Evolutionary conservation across 768 basidiomycete genomes (phyloP).

Genomic region (Rhodosporidiobolus odoratus): DNA sequence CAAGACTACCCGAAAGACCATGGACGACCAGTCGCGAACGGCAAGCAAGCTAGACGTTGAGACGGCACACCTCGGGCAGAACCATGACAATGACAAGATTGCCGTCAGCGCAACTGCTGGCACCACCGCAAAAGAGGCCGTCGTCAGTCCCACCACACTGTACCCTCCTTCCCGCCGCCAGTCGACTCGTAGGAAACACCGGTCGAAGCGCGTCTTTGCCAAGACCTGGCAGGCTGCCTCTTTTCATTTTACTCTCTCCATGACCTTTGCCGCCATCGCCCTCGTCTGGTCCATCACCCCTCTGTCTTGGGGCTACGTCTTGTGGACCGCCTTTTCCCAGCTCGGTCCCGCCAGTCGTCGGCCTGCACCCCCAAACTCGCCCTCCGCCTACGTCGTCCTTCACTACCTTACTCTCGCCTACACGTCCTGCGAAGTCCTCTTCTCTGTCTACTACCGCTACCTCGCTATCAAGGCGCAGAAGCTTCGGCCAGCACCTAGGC

Average conservation of each 20-base stretch:
- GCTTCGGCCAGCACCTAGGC: slow-evolving; percentile 12
- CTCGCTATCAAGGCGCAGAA: slow-evolving; percentile 29
- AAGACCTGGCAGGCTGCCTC: neutral
- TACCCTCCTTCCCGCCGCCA: neutral
- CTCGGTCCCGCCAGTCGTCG: neutral
- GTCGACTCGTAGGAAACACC: too few species aligned
- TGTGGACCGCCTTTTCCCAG: slow-evolving; percentile 32
- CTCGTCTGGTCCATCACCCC: slow-evolving; percentile 39
- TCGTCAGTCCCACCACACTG: neutral
- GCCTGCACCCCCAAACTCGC: neutral
- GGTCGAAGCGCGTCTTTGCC: neutral
- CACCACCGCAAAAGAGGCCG: too few species aligned
- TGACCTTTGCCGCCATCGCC: slow-evolving; percentile 13
- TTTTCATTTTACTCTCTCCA: slow-evolving; percentile 10
- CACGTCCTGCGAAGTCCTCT: slow-evolving; percentile 28
- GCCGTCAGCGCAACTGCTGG: too few species aligned
- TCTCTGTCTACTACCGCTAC: slow-evolving; percentile 34
- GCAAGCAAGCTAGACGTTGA: too few species aligned
- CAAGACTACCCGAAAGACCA: too few species aligned
- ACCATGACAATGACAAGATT: too few species aligned
- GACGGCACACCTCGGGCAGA: too few species aligned
- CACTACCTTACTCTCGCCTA: slow-evolving; percentile 31
- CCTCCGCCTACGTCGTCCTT: slow-evolving; percentile 12
- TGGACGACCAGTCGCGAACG: too few species aligned
- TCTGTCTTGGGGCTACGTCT: slow-evolving; percentile 31